A percentile compares a stretch with the other conserved stretches of the same genome.
Evolutionary conservation across 208 protist genomes (phyloP).

Genomic region (Tetramitus jugosus): DNA sequence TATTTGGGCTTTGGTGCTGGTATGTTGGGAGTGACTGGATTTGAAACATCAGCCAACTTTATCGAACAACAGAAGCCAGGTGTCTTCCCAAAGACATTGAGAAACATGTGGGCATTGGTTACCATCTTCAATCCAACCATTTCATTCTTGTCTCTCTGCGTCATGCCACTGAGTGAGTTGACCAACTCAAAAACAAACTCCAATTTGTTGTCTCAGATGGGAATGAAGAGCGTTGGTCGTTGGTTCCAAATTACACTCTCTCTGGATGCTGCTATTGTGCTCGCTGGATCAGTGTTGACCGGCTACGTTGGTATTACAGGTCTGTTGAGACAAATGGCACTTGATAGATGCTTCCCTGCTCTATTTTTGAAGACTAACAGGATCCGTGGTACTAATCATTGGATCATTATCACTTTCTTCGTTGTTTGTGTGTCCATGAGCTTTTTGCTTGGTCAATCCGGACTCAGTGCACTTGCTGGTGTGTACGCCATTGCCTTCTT

Average conservation of each 20-base stretch:
- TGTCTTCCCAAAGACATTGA: constrained; percentile 63
- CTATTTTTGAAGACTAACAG: constrained; percentile 36
- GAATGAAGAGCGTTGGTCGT: constrained; percentile 23
- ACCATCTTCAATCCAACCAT: constrained; percentile 57
- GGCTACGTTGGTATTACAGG: constrained; percentile 65
- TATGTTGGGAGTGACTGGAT: constrained; percentile 67
- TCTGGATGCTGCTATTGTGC: constrained; percentile 58
- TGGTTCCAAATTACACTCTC: constrained; percentile 39
- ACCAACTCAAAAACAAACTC: background rate
- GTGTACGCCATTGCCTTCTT: constrained; percentile 42
- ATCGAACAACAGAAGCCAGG: constrained; percentile 65
- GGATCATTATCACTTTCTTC: constrained; percentile 47
- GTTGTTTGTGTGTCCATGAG: constrained; percentile 40
- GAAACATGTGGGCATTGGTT: constrained; percentile 63
- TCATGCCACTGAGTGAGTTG: constrained; percentile 29
- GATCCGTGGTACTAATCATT: constrained; percentile 35
- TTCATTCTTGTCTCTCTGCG: constrained; percentile 37
- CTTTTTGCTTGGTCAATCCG: constrained; percentile 35
- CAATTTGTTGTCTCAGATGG: constrained; percentile 11
- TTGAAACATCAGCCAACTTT: constrained; percentile 70
- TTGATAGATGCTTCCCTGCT: constrained; percentile 50
- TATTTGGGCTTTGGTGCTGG: constrained; percentile 63
- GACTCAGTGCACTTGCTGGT: constrained; percentile 31
- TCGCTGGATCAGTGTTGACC: constrained; percentile 62
- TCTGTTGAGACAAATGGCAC: constrained; percentile 51